Evolutionary conservation across 2,329 filamentous ascomycete species (phyloP).

Genomic region (Graphilbum fragrans): DNA sequence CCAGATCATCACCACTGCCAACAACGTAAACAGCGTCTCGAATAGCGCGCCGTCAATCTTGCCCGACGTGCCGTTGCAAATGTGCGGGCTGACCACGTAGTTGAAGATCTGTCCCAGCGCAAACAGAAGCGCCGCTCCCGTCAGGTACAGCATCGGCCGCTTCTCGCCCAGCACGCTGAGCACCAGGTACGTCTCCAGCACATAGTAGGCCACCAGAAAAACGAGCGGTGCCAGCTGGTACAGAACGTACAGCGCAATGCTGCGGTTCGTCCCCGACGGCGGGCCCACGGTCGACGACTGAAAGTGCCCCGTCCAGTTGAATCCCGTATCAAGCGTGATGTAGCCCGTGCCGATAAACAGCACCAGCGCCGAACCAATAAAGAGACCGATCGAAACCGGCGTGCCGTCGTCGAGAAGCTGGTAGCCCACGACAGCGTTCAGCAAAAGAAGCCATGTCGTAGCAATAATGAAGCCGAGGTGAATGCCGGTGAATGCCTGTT

Average conservation of each 20-base stretch:
- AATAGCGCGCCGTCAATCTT: conserved; percentile 92
- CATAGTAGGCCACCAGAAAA: conserved; percentile 78
- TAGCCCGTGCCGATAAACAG: conserved; percentile 89
- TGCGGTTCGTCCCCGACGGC: conserved; percentile 46
- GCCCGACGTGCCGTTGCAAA: conserved; percentile 71
- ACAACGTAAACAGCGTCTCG: conserved; percentile 81
- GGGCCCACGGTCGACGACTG: conserved; percentile 43
- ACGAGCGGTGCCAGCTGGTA: conserved; percentile 85
- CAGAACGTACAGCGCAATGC: conserved; percentile 82
- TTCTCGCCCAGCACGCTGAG: conserved; percentile 75
- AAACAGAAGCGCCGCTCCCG: conserved; percentile 65
- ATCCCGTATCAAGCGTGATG: conserved; percentile 88
- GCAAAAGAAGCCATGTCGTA: conserved; percentile 78
- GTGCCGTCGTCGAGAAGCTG: conserved; percentile 93
- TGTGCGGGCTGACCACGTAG: conserved; percentile 82
- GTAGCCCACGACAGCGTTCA: conserved; percentile 87
- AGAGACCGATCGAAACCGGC: conserved; percentile 64
- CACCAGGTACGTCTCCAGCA: conserved; percentile 75
- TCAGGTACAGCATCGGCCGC: conserved; percentile 85
- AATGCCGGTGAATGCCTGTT: conserved; percentile 75
- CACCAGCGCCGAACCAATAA: conserved; percentile 54
- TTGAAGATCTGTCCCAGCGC: conserved; percentile 92
- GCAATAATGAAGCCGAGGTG: conserved; percentile 85
- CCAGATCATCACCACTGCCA: conserved; percentile 77
- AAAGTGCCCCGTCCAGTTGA: conserved; percentile 73